Conservation (phyloP, 306 rosid species). For the Fragaria vesca region DNA sequence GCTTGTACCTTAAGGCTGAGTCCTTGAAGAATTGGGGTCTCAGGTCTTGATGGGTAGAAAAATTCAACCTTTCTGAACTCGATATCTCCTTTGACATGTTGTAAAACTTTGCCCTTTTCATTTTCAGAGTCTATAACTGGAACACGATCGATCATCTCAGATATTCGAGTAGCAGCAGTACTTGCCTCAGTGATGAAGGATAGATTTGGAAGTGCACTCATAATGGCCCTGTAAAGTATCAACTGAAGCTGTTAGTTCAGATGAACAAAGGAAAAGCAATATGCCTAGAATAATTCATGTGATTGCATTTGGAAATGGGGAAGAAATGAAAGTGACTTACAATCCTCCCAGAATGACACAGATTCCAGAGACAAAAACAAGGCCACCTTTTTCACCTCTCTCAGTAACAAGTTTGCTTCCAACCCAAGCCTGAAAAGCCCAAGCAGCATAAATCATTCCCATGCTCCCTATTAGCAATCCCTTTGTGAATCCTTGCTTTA, state of each 20-base stretch:
- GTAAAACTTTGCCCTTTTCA: constrained; percentile 43
- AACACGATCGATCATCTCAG: constrained; percentile 48
- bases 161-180: constrained; percentile 47
- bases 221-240: constrained; percentile 45
- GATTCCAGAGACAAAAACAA: constrained; percentile 56
- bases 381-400: constrained; percentile 65
- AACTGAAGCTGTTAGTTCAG: constrained; percentile 11
- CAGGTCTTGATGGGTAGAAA: constrained; percentile 75
- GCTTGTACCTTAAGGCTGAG: constrained; percentile 56
- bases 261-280: not conserved
- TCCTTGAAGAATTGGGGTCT: constrained; percentile 59
- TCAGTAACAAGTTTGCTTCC: constrained; percentile 61
- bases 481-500: constrained; percentile 63
- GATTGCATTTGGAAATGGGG: not conserved
- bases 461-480: constrained; percentile 74
- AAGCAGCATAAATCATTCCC: constrained; percentile 65
- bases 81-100: constrained; percentile 50
- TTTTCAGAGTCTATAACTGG: constrained; percentile 33
- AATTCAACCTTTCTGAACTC: constrained; percentile 59
- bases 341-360: constrained; percentile 73
- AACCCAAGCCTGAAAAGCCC: constrained; percentile 80
- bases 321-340: constrained; percentile 41
- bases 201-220: constrained; percentile 76
- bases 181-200: constrained; percentile 53
- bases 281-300: not conserved